Evolutionary conservation across 768 basidiomycete species (phyloP).

Genomic region (Trichaptum fuscoviolaceum): DNA sequence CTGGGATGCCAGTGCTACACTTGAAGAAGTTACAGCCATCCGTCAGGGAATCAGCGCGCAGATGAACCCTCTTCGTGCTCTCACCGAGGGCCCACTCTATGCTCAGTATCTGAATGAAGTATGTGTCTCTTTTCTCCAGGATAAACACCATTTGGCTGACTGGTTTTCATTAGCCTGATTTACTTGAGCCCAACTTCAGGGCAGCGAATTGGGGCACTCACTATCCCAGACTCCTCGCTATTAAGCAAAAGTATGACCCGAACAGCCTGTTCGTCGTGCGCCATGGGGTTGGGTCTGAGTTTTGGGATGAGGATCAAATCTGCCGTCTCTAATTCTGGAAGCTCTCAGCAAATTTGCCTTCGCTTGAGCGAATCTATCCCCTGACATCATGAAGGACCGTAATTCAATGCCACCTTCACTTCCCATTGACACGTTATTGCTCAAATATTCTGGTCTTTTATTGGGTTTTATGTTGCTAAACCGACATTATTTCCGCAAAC

Average conservation of each 20-base stretch:
- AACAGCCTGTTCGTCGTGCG: constrained; percentile 38
- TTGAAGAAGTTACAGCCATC: neutral
- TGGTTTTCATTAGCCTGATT: neutral
- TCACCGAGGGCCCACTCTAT: neutral
- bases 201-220: constrained; percentile 27
- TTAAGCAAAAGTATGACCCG: constrained; percentile 44
- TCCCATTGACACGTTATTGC: neutral
- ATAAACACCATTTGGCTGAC: neutral
- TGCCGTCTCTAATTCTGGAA: constrained; percentile 14
- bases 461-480: neutral
- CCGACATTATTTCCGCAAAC: neutral
- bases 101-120: neutral
- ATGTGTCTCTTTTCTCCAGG: neutral
- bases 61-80: neutral
- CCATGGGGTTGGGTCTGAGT: constrained; percentile 44
- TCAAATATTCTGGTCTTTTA: neutral
- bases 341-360: neutral
- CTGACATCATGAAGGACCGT: neutral
- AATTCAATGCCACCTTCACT: neutral
- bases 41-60: neutral
- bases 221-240: constrained; percentile 31
- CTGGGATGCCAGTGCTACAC: neutral
- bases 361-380: neutral
- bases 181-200: neutral
- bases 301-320: constrained; percentile 34